These are phyloP conservation scores for Ascochyta koolunga DNA, from an alignment of 2,329 filamentous ascomycete species.

Conservation along the genomic window DNA sequence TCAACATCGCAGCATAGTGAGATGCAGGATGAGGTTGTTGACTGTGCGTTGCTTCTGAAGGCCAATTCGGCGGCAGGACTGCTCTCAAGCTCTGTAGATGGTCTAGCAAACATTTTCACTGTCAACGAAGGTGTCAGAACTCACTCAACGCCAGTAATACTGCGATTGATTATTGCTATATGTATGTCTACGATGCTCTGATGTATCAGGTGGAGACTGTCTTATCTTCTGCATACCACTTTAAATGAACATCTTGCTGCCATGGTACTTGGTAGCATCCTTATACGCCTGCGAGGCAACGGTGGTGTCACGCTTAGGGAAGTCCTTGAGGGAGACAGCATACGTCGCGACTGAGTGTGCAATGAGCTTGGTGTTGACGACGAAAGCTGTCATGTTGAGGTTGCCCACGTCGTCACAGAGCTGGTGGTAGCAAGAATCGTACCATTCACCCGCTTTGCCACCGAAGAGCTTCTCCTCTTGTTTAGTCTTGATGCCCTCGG, in stretches of 20 bases:
- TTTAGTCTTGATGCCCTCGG: conserved; percentile 50
- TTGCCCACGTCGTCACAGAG: conserved; percentile 49
- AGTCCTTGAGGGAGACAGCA: conserved; percentile 43
- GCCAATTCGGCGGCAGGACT: too few species aligned
- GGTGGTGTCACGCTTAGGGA: conserved; percentile 37
- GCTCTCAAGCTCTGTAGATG: background rate
- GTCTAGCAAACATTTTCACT: background rate
- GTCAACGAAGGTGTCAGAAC: background rate
- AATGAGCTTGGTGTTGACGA: conserved; percentile 50
- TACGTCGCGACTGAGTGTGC: conserved; percentile 48
- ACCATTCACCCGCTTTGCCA: conserved; percentile 47
- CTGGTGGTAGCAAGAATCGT: conserved; percentile 50
- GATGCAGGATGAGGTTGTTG: too few species aligned
- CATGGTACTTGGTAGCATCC: conserved; percentile 39
- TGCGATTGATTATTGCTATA: background rate
- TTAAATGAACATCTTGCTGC: conserved; percentile 43
- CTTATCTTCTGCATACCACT: too few species aligned
- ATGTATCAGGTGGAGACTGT: background rate
- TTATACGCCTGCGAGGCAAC: conserved; percentile 28
- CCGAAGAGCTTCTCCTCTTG: conserved; percentile 46
- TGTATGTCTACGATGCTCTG: background rate
- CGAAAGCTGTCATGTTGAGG: conserved; percentile 47
- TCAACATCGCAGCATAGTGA: too few species aligned
- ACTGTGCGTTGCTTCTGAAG: too few species aligned
- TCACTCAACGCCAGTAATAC: too few species aligned